A percentile compares a stretch with the other conserved stretches of the same genome.
phyloP scores from a whole-genome alignment of 2,329 filamentous ascomycete species.

The Cercospora sp. region DNA sequence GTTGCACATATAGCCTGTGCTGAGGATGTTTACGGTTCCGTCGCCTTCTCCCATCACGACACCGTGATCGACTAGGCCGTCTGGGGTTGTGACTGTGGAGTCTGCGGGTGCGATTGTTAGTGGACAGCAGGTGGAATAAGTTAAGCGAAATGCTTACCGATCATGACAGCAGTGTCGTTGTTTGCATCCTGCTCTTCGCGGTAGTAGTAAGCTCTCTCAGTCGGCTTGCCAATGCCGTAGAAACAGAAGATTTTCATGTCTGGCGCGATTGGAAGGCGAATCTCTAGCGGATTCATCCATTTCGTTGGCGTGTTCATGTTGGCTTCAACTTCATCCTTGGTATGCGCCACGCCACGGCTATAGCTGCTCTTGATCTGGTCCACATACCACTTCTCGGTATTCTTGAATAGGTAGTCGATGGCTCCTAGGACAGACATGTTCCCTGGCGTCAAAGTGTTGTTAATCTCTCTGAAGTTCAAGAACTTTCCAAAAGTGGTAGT shows the following conservation, averaged over 20 bases:
- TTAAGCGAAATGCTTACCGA: no score
- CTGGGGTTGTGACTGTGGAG: constrained; percentile 68
- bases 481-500: constrained; percentile 74
- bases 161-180: constrained; percentile 58
- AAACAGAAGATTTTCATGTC: constrained; percentile 96
- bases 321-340: constrained; percentile 72
- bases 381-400: constrained; percentile 82
- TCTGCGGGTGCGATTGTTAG: no score
- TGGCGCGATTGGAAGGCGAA: constrained; percentile 80
- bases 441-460: constrained; percentile 53
- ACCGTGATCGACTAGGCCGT: constrained; percentile 68
- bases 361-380: constrained; percentile 72
- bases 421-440: constrained; percentile 83
- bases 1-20: constrained; percentile 93
- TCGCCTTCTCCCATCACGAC: constrained; percentile 96
- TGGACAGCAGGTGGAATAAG: no score
- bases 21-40: constrained; percentile 91
- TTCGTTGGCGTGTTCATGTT: constrained; percentile 59
- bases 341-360: constrained; percentile 85
- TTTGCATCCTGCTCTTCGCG: constrained; percentile 65
- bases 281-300: constrained; percentile 94
- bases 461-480: constrained; percentile 75
- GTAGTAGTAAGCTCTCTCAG: constrained; percentile 91
- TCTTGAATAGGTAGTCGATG: constrained; percentile 73
- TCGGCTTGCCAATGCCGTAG: constrained; percentile 91